These are phyloP conservation scores for Claviceps paspali DNA, from an alignment of 2,329 filamentous ascomycete genomes.

Conservation along the genomic window DNA sequence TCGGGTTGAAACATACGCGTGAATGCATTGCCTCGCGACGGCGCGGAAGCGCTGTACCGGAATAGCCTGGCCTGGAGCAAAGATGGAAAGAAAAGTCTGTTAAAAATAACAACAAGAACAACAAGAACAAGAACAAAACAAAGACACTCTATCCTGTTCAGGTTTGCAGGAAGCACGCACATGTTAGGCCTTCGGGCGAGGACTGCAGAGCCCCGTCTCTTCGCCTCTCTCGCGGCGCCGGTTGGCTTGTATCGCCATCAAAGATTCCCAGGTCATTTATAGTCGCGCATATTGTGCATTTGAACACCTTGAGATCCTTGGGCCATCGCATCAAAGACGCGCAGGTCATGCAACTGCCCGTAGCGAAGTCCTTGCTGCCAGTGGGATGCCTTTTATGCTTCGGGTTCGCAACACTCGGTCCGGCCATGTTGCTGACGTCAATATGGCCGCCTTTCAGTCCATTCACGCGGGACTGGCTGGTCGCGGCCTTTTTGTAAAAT, in stretches of 20 bases:
- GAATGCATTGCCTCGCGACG: conserved; percentile 19
- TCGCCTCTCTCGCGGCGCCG: conserved; percentile 2
- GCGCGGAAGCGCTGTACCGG: conserved; percentile 20
- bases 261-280: conserved; percentile 55
- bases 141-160: background rate
- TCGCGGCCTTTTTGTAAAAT: conserved; percentile 36
- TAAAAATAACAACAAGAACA: background rate
- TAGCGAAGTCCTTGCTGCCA: conserved; percentile 42
- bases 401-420: conserved; percentile 6
- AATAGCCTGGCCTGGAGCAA: conserved; percentile 14
- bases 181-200: background rate
- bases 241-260: conserved; percentile 6
- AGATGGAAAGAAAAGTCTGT: background rate
- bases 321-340: conserved; percentile 70
- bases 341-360: conserved; percentile 74
- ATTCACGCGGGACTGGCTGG: conserved; percentile 17
- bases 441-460: conserved; percentile 17
- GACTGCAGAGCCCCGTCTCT: conserved; percentile 1
- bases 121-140: background rate
- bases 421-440: conserved; percentile 13
- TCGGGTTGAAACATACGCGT: conserved; percentile 15
- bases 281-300: conserved; percentile 71
- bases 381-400: conserved; percentile 18
- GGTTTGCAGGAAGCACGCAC: conserved; percentile 1
- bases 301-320: conserved; percentile 54